phyloP scores from a whole-genome alignment of 352 stramenopile species.

The Phytophthora megakarya region DNA sequence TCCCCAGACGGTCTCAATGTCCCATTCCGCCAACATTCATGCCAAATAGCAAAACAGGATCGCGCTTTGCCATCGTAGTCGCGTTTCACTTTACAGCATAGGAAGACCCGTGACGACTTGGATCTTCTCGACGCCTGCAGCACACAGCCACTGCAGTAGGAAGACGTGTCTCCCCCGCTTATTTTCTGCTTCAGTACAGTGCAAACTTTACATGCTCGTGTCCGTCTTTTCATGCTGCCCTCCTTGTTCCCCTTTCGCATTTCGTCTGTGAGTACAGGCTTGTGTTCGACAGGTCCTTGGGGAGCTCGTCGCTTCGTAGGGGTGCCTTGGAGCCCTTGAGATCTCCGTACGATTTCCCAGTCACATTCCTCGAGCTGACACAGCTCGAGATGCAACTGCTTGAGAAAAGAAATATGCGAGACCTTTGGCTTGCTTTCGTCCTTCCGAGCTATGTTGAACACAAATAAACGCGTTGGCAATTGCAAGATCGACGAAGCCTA shows the following conservation, averaged over 20 bases:
- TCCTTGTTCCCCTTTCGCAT: background rate
- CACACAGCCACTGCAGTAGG: background rate
- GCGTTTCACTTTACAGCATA: slow-evolving; percentile 9
- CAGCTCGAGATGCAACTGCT: slow-evolving; percentile 7
- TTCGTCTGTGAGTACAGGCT: background rate
- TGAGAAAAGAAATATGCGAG: slow-evolving; percentile 5
- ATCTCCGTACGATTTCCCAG: background rate
- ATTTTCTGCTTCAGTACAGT: background rate
- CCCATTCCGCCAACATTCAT: slow-evolving; percentile 1
- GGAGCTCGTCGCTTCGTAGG: background rate
- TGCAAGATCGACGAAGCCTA: slow-evolving; percentile 7
- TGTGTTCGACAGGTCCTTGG: background rate
- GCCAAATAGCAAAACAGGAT: slow-evolving; percentile 8
- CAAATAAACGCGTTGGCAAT: slow-evolving; percentile 17
- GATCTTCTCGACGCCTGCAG: background rate
- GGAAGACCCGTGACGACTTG: background rate
- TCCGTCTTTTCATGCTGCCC: background rate
- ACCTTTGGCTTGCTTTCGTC: background rate
- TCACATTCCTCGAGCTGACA: background rate
- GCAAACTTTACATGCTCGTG: slow-evolving; percentile 13
- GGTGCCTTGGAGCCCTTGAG: background rate
- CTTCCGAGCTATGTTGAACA: background rate
- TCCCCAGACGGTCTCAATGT: background rate
- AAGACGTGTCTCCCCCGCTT: background rate
- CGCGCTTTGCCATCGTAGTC: background rate